Evolutionary conservation across 371 early-diverging fungal genomes (phyloP).

Genomic region (Mucor mucedo): DNA sequence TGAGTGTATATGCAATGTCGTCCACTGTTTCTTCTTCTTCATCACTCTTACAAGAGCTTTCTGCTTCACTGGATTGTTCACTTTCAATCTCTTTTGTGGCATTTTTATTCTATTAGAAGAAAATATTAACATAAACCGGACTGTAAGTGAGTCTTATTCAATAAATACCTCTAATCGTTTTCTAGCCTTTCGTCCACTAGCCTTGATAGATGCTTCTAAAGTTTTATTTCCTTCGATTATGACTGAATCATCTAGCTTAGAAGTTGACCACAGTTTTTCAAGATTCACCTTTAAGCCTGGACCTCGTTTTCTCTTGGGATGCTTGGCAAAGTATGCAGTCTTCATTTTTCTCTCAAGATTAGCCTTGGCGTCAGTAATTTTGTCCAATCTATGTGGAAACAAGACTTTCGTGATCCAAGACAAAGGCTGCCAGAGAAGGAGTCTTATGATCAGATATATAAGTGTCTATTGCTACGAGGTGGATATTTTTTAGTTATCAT

Average conservation of each 20-base stretch:
- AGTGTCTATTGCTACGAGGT: constrained; percentile 25
- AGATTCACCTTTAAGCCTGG: constrained; percentile 27
- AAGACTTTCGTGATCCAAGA: constrained; percentile 31
- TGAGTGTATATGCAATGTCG: constrained; percentile 24
- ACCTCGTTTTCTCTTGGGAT: constrained; percentile 29
- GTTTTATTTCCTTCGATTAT: no score
- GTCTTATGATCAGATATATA: constrained; percentile 24
- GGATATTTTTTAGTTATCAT: no score
- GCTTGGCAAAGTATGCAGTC: no score
- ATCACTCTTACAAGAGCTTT: constrained; percentile 29
- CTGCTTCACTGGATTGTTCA: constrained; percentile 17
- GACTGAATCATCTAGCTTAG: constrained; percentile 24
- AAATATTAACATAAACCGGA: constrained; percentile 20
- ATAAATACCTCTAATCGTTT: constrained; percentile 25
- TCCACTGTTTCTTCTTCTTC: constrained; percentile 25
- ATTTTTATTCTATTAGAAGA: constrained; percentile 9
- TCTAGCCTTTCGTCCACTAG: constrained; percentile 20
- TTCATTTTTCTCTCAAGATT: no score
- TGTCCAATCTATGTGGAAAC: constrained; percentile 11
- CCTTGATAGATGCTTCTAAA: constrained; percentile 22
- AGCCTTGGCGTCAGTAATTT: constrained; percentile 18
- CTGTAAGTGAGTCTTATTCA: constrained; percentile 13
- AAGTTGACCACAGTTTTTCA: constrained; percentile 27
- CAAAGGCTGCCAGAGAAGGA: constrained; percentile 31
- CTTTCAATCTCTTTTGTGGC: neutral